Evolutionary conservation across 805 yeast species (phyloP), one percentile per base, ranked within the genome.

Genomic region (Barnettozyma salicaria): DNA sequence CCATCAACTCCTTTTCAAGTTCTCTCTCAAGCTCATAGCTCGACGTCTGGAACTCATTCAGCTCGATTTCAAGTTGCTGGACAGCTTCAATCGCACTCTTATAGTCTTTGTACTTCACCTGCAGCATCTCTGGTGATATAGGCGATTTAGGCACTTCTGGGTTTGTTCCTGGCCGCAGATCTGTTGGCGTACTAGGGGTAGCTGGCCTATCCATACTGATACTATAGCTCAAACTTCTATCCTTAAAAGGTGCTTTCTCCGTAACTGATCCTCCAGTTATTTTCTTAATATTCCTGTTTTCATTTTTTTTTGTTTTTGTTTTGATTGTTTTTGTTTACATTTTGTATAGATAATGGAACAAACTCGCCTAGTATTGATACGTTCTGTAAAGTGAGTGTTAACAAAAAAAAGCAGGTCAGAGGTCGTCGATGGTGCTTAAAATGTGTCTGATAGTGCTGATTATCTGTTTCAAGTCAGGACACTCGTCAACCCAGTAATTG

Each of bases 11-110:
- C 37, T 57, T 55, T 49, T 69, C 75, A 23, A 69, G 51, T 36
- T 67, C 74, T 27, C 52, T 54, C 46, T 69, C 74, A 26, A 69
- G 52, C 43, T 68, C 75, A 32, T 59, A 53, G 30, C 70, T 64
- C 6, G 71, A 63, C 17, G 49, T 55, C 40, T 65, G 67, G 39
- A 69, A 66, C 44, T 69, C 74, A 16, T 50, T 55, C 14, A 70
- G 48, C 44, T 68, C 72, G 6, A 44, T 44, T 46, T 65, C 70
- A 11, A 68, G 55, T 45, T 63, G 64, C 20, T 55, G 58, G 14
- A 68, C 60, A 32, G 67, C 67, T 24, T 55, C 61, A 7, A 59
- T 32, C 1, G 63, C 63, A 32, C 56, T 48, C 30, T 54, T 44
- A 22, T 52, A 54, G 38, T 56, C 53, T 34, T 48, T 48, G 19